Evolutionary conservation across 768 basidiomycete genomes (phyloP).

Genomic region (Boletus sensibilis): DNA sequence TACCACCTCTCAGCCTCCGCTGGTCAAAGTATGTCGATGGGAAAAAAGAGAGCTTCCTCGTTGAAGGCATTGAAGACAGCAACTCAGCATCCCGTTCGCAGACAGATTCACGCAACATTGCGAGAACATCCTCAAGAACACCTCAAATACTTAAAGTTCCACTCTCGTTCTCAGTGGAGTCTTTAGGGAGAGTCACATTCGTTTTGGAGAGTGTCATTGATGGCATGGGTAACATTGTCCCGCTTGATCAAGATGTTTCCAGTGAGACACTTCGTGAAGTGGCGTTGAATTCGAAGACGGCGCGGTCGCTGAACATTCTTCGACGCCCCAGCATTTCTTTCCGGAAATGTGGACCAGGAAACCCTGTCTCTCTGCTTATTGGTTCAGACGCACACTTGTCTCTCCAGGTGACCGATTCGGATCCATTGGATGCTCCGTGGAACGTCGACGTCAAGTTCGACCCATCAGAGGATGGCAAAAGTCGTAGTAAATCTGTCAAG

Average conservation of each 20-base stretch:
- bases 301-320: conserved; percentile 66
- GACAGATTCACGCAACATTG: conserved; percentile 24
- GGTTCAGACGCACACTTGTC: conserved; percentile 60
- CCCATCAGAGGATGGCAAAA: conserved; percentile 44
- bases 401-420: conserved; percentile 52
- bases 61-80: conserved; percentile 79
- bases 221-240: conserved; percentile 73
- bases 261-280: conserved; percentile 19
- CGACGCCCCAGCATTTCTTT: conserved; percentile 72
- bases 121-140: conserved; percentile 23
- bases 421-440: conserved; percentile 69
- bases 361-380: conserved; percentile 67
- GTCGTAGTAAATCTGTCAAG: conserved; percentile 43
- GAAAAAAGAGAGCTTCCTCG: conserved; percentile 65
- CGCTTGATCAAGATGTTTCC: conserved; percentile 37
- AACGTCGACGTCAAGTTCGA: conserved; percentile 61
- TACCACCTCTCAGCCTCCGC: conserved; percentile 73
- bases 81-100: conserved; percentile 36
- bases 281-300: conserved; percentile 44
- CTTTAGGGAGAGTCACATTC: conserved; percentile 68
- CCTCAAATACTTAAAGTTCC: conserved; percentile 68
- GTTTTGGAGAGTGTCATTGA: conserved; percentile 82
- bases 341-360: conserved; percentile 67
- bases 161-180: conserved; percentile 58
- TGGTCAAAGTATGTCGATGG: conserved; percentile 74